A percentile compares a stretch with the other conserved stretches of the same genome.
phyloP scores from a whole-genome alignment of 1,139 yeast genomes.

The Yamadazyma spencermartinsiae region DNA sequence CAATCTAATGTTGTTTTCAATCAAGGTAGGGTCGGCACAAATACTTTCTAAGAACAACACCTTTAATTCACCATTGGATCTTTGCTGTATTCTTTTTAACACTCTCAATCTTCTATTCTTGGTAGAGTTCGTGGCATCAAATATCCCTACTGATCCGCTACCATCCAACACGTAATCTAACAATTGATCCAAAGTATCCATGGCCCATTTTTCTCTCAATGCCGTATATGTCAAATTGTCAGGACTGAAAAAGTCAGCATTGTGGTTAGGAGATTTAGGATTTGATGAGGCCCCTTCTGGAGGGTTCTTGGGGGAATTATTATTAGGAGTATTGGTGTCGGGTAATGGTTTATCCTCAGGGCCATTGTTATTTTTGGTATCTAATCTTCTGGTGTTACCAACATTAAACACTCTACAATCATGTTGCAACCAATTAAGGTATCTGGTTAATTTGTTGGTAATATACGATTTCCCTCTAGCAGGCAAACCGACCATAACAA shows the following conservation, averaged over 20 bases:
- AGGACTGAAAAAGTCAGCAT: slow-evolving; percentile 86
- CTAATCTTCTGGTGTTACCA: slow-evolving; percentile 86
- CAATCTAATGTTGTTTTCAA: slow-evolving; percentile 78
- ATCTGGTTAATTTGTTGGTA: slow-evolving; percentile 84
- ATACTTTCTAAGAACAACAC: slow-evolving; percentile 85
- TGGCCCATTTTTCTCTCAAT: slow-evolving; percentile 92
- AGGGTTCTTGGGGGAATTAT: slow-evolving; percentile 13
- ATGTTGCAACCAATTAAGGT: slow-evolving; percentile 89
- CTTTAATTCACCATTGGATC: slow-evolving; percentile 73
- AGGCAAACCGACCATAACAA: slow-evolving; percentile 93
- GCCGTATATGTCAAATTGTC: slow-evolving; percentile 64
- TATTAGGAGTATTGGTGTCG: slow-evolving; percentile 49
- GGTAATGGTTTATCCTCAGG: slow-evolving; percentile 75
- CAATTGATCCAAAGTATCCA: slow-evolving; percentile 85
- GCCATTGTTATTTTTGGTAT: slow-evolving; percentile 59
- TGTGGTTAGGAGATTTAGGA: slow-evolving; percentile 41
- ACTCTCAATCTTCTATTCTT: slow-evolving; percentile 69
- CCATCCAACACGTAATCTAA: slow-evolving; percentile 79
- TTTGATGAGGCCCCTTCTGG: not conserved
- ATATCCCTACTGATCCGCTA: slow-evolving; percentile 88
- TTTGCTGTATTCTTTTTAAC: slow-evolving; percentile 64
- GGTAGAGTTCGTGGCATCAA: slow-evolving; percentile 95
- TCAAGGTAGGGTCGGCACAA: slow-evolving; percentile 74
- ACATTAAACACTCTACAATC: slow-evolving; percentile 90
- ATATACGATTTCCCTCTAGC: slow-evolving; percentile 93